Conservation (phyloP, 1,284 basidiomycete species). For the Leccinum cinnamomeum region DNA sequence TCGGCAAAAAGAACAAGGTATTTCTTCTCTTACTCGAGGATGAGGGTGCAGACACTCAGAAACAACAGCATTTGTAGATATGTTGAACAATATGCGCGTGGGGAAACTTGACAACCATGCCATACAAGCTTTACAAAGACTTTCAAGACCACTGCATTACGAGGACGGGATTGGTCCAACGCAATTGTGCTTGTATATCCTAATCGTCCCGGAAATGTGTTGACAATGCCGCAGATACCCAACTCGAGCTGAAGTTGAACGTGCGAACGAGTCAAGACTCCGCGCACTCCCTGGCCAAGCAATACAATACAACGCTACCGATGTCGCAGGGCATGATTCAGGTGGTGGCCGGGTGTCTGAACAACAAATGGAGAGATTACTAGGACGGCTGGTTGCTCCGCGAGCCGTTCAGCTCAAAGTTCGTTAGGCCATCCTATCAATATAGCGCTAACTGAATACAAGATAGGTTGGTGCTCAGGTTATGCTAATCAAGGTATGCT, state of each 20-base stretch:
- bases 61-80: conserved; percentile 75
- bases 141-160: conserved; percentile 62
- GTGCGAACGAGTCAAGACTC: conserved; percentile 33
- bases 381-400: conserved; percentile 32
- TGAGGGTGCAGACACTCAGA: conserved; percentile 11
- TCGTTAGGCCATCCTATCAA: background rate
- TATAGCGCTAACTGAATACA: conserved; percentile 10
- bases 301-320: conserved; percentile 26
- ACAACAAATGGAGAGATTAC: conserved; percentile 28
- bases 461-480: conserved; percentile 48
- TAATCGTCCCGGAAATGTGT: background rate
- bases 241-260: conserved; percentile 34
- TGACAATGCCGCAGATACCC: conserved; percentile 28
- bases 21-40: conserved; percentile 13
- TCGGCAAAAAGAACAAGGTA: conserved; percentile 69
- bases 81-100: conserved; percentile 90
- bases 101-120: conserved; percentile 56
- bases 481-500: conserved; percentile 71
- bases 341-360: conserved; percentile 24
- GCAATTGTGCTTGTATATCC: conserved; percentile 57
- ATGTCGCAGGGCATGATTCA: conserved; percentile 28
- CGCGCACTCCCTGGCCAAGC: conserved; percentile 24
- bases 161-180: conserved; percentile 79
- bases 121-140: conserved; percentile 55
- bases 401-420: conserved; percentile 30